Conservation (phyloP, 2,329 filamentous ascomycete genomes). For the Fusarium continuum region DNA sequence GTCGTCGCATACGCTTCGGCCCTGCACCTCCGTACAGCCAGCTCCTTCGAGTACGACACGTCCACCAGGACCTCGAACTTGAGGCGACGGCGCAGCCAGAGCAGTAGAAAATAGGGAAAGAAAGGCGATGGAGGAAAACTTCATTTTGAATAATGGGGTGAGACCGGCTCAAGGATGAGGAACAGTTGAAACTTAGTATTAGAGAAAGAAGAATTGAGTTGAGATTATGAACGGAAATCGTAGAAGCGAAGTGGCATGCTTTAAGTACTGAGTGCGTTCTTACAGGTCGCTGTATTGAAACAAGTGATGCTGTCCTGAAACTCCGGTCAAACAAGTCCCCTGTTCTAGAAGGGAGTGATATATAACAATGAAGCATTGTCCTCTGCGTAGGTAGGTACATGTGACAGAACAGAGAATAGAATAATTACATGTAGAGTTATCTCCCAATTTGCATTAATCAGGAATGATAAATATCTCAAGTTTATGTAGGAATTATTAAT, state of each 20-base stretch:
- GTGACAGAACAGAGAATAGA: too few relatives aligned
- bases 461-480: too few relatives aligned
- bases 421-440: too few relatives aligned
- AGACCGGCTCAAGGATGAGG: not conserved
- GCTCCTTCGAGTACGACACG: constrained; percentile 5
- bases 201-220: not conserved
- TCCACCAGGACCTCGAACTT: constrained; percentile 8
- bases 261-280: not conserved
- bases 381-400: too few relatives aligned
- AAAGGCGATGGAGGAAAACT: not conserved
- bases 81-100: not conserved
- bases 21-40: not conserved
- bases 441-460: too few relatives aligned
- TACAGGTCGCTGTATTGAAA: not conserved
- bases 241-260: too few relatives aligned
- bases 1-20: constrained; percentile 15
- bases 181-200: not conserved
- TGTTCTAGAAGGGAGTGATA: too few relatives aligned
- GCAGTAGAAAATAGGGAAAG: not conserved
- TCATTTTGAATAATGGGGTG: not conserved
- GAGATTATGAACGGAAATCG: not conserved
- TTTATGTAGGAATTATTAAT: too few relatives aligned
- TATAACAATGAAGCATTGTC: too few relatives aligned
- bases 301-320: not conserved
- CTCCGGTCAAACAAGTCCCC: not conserved